Evolutionary conservation across 2,329 filamentous ascomycete species (phyloP).

Genomic region (Talaromyces albobiverticillius): DNA sequence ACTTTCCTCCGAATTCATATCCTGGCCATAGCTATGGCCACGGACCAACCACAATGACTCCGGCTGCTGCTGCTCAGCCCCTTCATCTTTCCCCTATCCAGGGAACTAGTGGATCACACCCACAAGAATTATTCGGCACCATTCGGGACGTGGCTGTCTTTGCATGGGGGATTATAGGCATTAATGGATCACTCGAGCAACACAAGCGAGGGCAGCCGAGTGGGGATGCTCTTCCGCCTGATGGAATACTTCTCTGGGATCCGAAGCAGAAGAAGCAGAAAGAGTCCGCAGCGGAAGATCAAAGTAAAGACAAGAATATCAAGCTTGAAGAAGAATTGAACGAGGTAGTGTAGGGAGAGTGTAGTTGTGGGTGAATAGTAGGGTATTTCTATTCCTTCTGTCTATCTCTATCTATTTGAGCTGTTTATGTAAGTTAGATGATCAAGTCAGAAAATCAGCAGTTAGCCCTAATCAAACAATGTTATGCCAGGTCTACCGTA

Average conservation of each 20-base stretch:
- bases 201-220: conserved; percentile 61
- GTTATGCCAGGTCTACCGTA: no score
- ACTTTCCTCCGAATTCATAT: conserved; percentile 39
- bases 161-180: conserved; percentile 76
- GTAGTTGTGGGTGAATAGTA: no score
- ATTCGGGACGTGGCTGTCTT: conserved; percentile 87
- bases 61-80: neutral
- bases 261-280: conserved; percentile 25
- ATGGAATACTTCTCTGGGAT: conserved; percentile 48
- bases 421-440: no score
- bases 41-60: conserved; percentile 16
- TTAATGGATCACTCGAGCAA: conserved; percentile 70
- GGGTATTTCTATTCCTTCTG: no score
- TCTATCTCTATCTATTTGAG: no score
- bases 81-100: neutral
- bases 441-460: no score
- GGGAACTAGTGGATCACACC: conserved; percentile 47
- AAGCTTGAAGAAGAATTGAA: neutral
- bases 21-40: conserved; percentile 42
- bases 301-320: neutral
- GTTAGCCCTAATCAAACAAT: no score
- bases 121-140: conserved; percentile 66
- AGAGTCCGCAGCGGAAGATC: neutral
- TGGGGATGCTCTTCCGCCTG: conserved; percentile 62
- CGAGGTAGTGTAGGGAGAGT: no score